A percentile compares a stretch with the other conserved stretches of the same genome.
These are phyloP conservation scores for Boletus coccyginus DNA, from an alignment of 768 basidiomycete genomes.

Conservation along the genomic window DNA sequence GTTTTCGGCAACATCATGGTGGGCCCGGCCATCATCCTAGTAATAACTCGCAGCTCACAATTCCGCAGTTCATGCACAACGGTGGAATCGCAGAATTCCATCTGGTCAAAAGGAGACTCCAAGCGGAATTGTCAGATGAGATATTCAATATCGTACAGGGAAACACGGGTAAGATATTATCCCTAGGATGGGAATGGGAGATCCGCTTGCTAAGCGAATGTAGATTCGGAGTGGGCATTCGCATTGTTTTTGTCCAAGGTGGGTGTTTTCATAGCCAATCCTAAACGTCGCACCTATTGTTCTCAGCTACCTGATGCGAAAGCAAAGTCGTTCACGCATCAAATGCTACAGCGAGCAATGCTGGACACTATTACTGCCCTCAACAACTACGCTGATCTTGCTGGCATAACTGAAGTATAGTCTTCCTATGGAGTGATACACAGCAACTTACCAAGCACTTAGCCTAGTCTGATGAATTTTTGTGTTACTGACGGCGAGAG, in stretches of 20 bases:
- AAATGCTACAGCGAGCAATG: conserved; percentile 80
- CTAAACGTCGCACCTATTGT: conserved; percentile 6
- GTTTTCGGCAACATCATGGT: conserved; percentile 92
- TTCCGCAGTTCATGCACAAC: conserved; percentile 85
- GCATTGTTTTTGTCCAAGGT: conserved; percentile 87
- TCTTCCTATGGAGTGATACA: not conserved
- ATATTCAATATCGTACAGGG: conserved; percentile 87
- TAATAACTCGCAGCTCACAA: not conserved
- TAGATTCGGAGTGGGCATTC: conserved; percentile 98
- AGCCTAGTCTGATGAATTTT: conserved; percentile 94
- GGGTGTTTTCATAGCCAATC: not conserved
- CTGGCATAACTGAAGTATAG: conserved; percentile 66
- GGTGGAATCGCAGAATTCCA: conserved; percentile 88
- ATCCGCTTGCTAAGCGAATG: not conserved
- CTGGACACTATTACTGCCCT: conserved; percentile 78
- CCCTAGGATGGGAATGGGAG: not conserved
- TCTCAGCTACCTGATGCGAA: conserved; percentile 75
- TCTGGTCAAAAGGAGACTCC: conserved; percentile 77
- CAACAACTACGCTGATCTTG: conserved; percentile 72
- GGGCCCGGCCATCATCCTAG: conserved; percentile 5
- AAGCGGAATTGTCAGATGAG: conserved; percentile 73
- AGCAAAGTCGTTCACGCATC: conserved; percentile 70
- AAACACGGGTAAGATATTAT: conserved; percentile 68
- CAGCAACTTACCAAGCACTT: conserved; percentile 3
- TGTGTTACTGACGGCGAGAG: conserved; percentile 95